These are phyloP conservation scores for Aspergillus sp. DNA, from an alignment of 2,329 filamentous ascomycete species.

Conservation along the genomic window DNA sequence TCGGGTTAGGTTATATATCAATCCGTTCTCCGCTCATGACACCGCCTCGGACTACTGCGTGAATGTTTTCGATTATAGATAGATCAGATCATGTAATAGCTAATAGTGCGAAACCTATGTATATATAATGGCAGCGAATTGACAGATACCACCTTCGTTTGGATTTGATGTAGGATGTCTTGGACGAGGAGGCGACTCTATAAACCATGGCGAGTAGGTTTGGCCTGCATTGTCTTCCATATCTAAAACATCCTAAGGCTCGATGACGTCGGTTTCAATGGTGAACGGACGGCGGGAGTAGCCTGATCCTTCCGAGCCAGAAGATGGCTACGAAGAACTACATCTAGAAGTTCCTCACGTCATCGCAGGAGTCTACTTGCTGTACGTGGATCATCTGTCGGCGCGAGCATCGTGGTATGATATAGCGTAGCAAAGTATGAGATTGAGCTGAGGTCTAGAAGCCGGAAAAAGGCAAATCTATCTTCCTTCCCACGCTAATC, in stretches of 20 bases:
- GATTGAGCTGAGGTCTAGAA: neutral
- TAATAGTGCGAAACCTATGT: neutral
- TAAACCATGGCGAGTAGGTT: too few relatives aligned
- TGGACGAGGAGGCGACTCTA: too few relatives aligned
- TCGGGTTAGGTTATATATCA: neutral
- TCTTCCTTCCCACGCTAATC: neutral
- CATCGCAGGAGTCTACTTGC: neutral
- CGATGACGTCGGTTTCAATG: neutral
- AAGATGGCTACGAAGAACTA: neutral
- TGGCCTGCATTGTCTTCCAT: too few relatives aligned
- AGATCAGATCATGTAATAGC: neutral
- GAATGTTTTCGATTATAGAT: neutral
- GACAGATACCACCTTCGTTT: neutral
- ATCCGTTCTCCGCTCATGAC: neutral
- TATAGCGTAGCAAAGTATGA: neutral
- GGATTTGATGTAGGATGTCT: neutral
- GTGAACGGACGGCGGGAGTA: too few relatives aligned
- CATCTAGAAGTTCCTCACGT: neutral
- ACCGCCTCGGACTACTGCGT: constrained; percentile 1
- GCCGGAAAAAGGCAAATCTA: neutral
- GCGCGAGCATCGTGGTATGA: neutral
- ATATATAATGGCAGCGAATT: neutral
- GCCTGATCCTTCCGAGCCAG: neutral
- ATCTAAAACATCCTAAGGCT: too few relatives aligned
- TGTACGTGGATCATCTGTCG: neutral